phyloP scores from a whole-genome alignment of 2,329 filamentous ascomycete genomes.

The Fusarium hostae region DNA sequence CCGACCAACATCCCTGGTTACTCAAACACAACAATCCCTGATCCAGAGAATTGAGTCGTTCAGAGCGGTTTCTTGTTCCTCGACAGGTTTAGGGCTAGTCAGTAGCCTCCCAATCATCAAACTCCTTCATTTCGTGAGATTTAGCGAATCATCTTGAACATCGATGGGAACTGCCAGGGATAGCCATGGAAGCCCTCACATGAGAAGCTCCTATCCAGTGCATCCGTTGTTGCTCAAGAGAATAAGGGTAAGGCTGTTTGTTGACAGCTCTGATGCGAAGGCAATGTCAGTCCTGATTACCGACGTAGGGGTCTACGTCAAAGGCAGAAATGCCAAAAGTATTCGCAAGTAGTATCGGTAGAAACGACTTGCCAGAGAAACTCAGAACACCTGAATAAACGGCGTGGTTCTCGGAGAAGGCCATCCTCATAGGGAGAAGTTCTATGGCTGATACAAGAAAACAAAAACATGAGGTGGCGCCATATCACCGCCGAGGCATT shows the following conservation, averaged over 20 bases:
- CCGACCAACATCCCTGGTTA: background rate
- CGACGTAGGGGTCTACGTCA: background rate
- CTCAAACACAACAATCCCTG: background rate
- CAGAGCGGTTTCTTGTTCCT: background rate
- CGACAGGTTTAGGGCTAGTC: background rate
- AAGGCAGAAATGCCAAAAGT: background rate
- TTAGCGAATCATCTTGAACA: background rate
- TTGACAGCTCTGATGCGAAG: background rate
- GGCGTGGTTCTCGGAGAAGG: background rate
- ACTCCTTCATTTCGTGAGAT: constrained; percentile 2
- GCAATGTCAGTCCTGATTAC: background rate
- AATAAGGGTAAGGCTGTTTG: background rate
- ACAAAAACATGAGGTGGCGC: background rate
- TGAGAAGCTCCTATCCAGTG: background rate
- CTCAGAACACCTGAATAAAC: background rate
- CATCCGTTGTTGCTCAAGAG: background rate
- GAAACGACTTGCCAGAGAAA: background rate
- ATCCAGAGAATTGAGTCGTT: background rate
- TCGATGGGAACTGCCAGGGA: background rate
- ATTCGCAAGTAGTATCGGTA: background rate
- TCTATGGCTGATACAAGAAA: background rate
- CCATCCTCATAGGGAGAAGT: background rate
- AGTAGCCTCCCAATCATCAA: background rate
- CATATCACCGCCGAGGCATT: constrained; percentile 9
- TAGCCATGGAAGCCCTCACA: background rate